These are phyloP conservation scores for Farysia itapuensis DNA, from an alignment of 1,284 basidiomycete species.

Conservation along the genomic window DNA sequence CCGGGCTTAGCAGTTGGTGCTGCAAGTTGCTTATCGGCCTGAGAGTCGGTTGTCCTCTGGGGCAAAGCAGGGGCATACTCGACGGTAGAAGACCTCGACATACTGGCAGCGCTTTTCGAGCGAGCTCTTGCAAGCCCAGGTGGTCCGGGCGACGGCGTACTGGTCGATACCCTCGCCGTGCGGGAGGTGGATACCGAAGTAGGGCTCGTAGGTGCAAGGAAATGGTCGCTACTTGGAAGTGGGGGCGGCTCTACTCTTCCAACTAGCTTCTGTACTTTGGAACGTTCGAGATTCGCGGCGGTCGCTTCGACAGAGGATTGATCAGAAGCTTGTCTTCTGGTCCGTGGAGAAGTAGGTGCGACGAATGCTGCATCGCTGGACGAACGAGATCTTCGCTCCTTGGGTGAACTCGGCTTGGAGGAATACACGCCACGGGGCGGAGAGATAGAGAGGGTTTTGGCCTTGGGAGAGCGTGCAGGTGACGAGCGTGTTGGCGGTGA, in stretches of 20 bases:
- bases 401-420: background rate
- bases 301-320: background rate
- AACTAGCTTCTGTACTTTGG: background rate
- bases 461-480: background rate
- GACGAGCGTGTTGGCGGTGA: background rate
- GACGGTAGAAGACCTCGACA: no score
- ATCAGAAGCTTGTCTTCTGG: background rate
- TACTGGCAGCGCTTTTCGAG: no score
- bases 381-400: no score
- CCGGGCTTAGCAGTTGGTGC: conserved; percentile 14
- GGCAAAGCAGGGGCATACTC: no score
- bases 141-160: no score
- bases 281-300: background rate
- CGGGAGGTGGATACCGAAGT: no score
- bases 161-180: no score
- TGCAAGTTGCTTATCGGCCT: background rate
- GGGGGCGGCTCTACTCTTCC: background rate
- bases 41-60: no score
- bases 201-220: no score
- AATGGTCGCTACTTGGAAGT: no score
- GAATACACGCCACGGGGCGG: background rate
- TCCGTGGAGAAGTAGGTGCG: background rate
- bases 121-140: no score
- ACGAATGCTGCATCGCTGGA: no score
- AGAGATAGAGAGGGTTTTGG: background rate